Evolutionary conservation across 176 grass and related monocot species (phyloP).

Genomic region (Ensete ventricosum): DNA sequence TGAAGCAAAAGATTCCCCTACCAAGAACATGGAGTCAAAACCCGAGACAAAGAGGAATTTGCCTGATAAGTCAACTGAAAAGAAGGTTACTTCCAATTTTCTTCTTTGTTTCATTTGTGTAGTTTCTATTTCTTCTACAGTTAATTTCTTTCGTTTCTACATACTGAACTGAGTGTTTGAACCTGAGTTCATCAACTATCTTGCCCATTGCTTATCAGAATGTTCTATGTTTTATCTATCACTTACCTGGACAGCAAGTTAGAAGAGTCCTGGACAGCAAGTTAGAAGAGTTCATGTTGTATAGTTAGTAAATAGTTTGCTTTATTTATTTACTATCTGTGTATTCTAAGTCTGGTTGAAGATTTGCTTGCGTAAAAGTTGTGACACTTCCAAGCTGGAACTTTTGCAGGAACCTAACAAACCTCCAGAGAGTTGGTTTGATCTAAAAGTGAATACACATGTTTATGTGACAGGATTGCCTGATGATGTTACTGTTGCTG

Average conservation of each 20-base stretch:
- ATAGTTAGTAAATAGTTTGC: neutral
- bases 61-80: constrained; percentile 60
- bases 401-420: constrained; percentile 79
- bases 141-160: neutral
- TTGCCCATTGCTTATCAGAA: neutral
- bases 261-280: neutral
- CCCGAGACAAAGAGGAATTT: constrained; percentile 57
- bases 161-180: neutral
- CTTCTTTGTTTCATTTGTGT: neutral
- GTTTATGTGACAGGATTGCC: constrained; percentile 85
- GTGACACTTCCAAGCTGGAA: constrained; percentile 2
- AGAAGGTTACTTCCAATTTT: constrained; percentile 42
- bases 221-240: neutral
- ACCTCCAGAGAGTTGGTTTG: constrained; percentile 98
- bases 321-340: neutral
- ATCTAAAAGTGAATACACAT: constrained; percentile 94
- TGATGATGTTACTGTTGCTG: constrained; percentile 73
- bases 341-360: neutral
- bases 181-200: neutral
- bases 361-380: constrained; percentile 8
- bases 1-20: constrained; percentile 30
- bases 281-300: neutral
- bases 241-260: neutral
- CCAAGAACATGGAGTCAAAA: constrained; percentile 29
- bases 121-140: neutral